Conservation (phyloP, 345 rosid genomes). For the Rhodamnia rubescens region DNA sequence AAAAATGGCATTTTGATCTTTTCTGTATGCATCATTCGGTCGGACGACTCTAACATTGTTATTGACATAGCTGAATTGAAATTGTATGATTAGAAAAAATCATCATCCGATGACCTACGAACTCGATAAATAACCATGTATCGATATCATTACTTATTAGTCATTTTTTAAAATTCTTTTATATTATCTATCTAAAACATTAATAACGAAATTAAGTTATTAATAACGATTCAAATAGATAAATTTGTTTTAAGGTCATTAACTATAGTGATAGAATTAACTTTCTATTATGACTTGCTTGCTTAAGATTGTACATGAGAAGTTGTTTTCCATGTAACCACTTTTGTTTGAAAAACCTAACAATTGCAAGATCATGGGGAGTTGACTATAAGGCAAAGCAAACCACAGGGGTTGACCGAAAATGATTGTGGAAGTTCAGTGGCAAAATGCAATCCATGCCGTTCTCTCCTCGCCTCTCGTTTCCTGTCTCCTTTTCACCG, state of each 20-base stretch:
- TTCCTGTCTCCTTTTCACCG: not conserved
- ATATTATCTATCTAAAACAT: too few relatives aligned
- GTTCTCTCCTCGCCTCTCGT: not conserved
- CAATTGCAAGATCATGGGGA: not conserved
- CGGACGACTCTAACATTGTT: too few relatives aligned
- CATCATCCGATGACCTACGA: fast-evolving
- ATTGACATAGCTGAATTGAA: fast-evolving
- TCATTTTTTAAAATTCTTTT: too few relatives aligned
- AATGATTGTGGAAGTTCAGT: not conserved
- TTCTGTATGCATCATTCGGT: not conserved
- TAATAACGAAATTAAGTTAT: not conserved
- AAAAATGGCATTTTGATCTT: not conserved
- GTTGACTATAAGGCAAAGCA: not conserved
- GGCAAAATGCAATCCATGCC: not conserved
- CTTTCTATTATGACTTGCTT: not conserved
- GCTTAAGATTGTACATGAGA: not conserved
- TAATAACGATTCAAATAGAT: fast-evolving
- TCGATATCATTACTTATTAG: fast-evolving
- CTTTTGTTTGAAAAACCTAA: not conserved
- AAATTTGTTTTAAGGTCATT: not conserved
- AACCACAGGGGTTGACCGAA: not conserved
- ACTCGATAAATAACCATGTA: fast-evolving
- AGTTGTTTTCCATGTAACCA: not conserved
- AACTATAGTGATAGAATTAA: not conserved
- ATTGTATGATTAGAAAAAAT: not conserved